Conservation (phyloP, 1,284 basidiomycete species). For the Pseudozyma hubeiensis region DNA sequence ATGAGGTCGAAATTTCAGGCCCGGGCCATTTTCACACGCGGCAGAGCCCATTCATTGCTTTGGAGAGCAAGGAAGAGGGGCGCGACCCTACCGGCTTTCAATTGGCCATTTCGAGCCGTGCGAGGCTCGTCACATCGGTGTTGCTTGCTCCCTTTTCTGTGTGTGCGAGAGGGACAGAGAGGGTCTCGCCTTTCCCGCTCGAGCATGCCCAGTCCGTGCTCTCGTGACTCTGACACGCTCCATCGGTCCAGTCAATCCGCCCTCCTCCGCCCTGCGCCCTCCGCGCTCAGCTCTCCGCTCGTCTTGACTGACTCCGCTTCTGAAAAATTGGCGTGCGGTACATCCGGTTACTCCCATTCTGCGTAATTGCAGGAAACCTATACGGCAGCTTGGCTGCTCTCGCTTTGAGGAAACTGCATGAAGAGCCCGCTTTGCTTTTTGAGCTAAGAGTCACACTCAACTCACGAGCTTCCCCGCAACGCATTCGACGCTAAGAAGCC, state of each 20-base stretch:
- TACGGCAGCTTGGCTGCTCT: too few species aligned
- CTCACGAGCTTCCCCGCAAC: conserved; percentile 32
- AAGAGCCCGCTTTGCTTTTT: neutral
- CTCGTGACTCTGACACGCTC: conserved; percentile 39
- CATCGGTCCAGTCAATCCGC: neutral
- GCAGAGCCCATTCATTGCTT: too few species aligned
- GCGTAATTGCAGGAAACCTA: too few species aligned
- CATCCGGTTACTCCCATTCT: conserved; percentile 15
- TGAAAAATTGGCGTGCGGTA: neutral
- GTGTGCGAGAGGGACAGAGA: neutral
- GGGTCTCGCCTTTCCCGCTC: neutral
- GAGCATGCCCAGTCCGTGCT: neutral
- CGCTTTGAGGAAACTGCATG: conserved; percentile 5
- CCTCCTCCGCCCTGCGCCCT: neutral
- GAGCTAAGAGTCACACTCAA: neutral
- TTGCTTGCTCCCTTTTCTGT: too few species aligned
- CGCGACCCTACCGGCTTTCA: conserved; percentile 12
- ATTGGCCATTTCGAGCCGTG: neutral
- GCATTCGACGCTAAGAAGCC: neutral
- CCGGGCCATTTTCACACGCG: too few species aligned
- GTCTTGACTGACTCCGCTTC: too few species aligned
- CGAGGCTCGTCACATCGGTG: too few species aligned
- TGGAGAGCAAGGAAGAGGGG: neutral
- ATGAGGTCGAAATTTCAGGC: too few species aligned
- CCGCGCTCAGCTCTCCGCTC: neutral